These are phyloP conservation scores for Epithemia pelagica DNA, from an alignment of 108 stramenopile species.

Conservation along the genomic window DNA sequence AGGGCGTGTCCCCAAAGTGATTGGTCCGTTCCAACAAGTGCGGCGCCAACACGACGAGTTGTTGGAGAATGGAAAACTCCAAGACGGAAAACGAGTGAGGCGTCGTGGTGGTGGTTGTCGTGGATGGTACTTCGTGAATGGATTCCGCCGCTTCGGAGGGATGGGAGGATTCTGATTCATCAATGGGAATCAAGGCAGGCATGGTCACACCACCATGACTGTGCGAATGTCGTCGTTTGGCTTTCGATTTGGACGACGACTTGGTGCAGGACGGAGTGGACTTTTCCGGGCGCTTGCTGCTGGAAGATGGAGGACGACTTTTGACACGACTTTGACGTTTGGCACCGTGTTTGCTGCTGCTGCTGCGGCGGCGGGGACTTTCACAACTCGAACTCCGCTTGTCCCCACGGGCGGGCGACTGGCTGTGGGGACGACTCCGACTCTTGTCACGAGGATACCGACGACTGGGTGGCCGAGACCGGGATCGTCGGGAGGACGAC, in stretches of 20 bases:
- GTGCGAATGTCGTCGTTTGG: background rate
- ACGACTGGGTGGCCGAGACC: too few species aligned
- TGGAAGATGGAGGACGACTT: too few species aligned
- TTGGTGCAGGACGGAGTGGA: too few species aligned
- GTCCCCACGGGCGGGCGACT: too few species aligned
- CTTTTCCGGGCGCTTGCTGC: too few species aligned
- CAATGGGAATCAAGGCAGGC: background rate
- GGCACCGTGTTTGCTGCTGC: background rate
- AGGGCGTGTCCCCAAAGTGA: conserved; percentile 45
- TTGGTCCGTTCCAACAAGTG: conserved; percentile 38
- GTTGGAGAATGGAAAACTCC: conserved; percentile 26
- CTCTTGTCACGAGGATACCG: too few species aligned
- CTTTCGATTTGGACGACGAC: too few species aligned
- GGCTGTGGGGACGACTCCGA: background rate
- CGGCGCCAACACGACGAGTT: conserved; percentile 28
- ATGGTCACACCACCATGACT: background rate
- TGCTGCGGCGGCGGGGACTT: background rate
- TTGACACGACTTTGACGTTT: too few species aligned
- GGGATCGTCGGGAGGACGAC: background rate
- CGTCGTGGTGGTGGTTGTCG: background rate
- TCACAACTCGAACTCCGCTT: too few species aligned
- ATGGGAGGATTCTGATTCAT: background rate
- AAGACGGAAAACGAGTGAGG: background rate
- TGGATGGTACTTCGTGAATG: background rate
- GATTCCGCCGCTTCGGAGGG: background rate